Percentiles rank a stretch among this genome's conserved stretches.
These are phyloP conservation scores for Phytophthora tentaculata DNA, from an alignment of 352 stramenopile species.

Conservation along the genomic window DNA sequence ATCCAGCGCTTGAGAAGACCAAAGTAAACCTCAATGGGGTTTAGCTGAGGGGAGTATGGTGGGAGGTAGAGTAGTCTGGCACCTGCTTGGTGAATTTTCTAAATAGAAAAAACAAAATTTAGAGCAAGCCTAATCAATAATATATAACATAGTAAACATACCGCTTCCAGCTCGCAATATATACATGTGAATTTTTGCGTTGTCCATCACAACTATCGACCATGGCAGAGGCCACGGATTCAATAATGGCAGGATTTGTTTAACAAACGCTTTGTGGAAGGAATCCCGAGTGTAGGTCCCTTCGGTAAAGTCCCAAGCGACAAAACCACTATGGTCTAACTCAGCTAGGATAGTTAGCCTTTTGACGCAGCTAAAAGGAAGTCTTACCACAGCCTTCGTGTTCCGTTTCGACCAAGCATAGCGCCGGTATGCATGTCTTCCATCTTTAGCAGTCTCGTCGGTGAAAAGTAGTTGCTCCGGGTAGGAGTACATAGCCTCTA, in stretches of 20 bases:
- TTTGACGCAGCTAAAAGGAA: conserved; percentile 14
- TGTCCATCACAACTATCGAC: conserved; percentile 17
- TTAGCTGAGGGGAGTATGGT: conserved; percentile 3
- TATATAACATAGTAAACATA: background rate
- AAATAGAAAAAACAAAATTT: background rate
- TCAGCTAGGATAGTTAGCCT: conserved; percentile 11
- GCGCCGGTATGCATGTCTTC: conserved; percentile 6
- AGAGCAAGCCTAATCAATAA: no score
- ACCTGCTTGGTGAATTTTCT: conserved; percentile 8
- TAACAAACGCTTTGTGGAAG: conserved; percentile 7
- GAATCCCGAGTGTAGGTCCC: conserved; percentile 24
- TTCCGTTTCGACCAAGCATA: conserved; percentile 24
- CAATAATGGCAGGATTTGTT: conserved; percentile 9
- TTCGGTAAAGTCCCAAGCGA: conserved; percentile 8
- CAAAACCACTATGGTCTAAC: conserved; percentile 18
- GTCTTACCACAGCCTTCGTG: conserved; percentile 12
- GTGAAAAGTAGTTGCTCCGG: conserved; percentile 22
- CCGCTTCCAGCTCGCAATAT: background rate
- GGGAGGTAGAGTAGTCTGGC: background rate
- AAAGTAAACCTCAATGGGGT: conserved; percentile 5
- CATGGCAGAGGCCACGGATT: conserved; percentile 15
- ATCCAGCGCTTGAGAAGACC: conserved; percentile 18
- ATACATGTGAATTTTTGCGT: conserved; percentile 12
- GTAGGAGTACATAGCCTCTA: conserved; percentile 20
- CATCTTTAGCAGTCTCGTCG: conserved; percentile 28